Conservation (phyloP, 225 moss, liverwort and hornwort species). For the Thuidium tamariscinum region DNA sequence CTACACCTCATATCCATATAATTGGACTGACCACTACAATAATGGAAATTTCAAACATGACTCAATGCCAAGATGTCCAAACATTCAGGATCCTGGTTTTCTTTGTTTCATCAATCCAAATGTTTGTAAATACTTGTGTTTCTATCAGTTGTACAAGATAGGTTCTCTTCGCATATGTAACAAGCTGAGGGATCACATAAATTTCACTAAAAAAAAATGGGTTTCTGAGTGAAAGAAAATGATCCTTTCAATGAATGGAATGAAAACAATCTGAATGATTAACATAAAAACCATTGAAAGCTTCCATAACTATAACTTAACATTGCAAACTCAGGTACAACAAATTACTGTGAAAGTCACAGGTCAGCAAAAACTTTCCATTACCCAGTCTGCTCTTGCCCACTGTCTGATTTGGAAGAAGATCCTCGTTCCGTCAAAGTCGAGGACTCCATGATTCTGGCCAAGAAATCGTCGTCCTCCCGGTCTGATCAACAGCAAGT, state of each 20-base stretch:
- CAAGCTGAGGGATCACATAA: not conserved
- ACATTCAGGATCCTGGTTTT: not conserved
- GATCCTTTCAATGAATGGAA: too few species aligned
- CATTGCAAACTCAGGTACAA: not conserved
- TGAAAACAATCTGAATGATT: not conserved
- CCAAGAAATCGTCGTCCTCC: not conserved
- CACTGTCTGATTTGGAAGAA: not conserved
- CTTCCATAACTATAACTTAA: not conserved
- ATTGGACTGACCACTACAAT: not conserved
- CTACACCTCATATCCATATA: not conserved
- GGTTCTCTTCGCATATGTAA: not conserved
- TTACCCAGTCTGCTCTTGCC: not conserved
- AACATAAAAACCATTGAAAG: not conserved
- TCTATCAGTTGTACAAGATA: not conserved
- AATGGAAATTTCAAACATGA: not conserved
- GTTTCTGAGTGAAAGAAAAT: not conserved
- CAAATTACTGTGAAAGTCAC: not conserved
- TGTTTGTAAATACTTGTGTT: not conserved
- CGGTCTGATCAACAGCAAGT: not conserved
- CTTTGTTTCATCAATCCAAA: not conserved
- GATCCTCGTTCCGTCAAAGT: not conserved
- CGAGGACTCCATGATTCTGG: not conserved
- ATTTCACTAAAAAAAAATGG: not conserved
- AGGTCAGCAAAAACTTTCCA: not conserved
- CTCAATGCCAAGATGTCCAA: too few species aligned